These are phyloP conservation scores for Barnettozyma hawaiiensis DNA, from an alignment of 1,139 yeast species.

Conservation along the genomic window DNA sequence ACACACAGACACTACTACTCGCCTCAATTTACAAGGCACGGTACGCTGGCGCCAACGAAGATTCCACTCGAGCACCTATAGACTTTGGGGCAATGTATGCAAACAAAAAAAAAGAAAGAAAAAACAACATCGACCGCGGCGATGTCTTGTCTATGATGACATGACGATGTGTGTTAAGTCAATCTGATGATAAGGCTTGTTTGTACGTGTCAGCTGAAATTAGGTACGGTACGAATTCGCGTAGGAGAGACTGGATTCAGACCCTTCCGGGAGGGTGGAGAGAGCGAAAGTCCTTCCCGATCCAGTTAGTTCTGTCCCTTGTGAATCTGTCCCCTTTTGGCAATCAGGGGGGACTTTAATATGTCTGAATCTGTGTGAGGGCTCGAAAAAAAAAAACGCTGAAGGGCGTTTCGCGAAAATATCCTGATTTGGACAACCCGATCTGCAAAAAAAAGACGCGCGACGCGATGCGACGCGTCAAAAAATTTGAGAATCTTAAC, in stretches of 20 bases:
- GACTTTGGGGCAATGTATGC: no score
- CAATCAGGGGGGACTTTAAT: not conserved
- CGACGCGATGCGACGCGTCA: slow-evolving; percentile 7
- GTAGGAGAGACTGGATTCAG: not conserved
- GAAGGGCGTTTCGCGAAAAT: slow-evolving; percentile 2
- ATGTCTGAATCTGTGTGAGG: not conserved
- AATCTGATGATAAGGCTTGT: no score
- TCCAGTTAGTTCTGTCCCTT: not conserved
- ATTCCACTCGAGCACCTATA: no score
- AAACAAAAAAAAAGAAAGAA: no score
- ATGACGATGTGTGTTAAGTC: no score
- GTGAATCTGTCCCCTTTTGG: not conserved
- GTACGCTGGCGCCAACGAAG: no score
- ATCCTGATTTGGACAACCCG: slow-evolving; percentile 1
- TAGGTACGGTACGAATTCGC: no score
- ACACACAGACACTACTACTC: not conserved
- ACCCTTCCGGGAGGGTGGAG: not conserved
- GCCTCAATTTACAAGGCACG: no score
- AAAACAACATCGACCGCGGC: no score
- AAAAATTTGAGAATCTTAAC: not conserved
- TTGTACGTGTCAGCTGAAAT: no score
- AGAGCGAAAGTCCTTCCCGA: not conserved
- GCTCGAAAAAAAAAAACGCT: not conserved
- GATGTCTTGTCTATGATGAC: no score
- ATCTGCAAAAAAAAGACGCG: not conserved